phyloP scores from a whole-genome alignment of 345 rosid species.

The Anastatica hierochuntica region DNA sequence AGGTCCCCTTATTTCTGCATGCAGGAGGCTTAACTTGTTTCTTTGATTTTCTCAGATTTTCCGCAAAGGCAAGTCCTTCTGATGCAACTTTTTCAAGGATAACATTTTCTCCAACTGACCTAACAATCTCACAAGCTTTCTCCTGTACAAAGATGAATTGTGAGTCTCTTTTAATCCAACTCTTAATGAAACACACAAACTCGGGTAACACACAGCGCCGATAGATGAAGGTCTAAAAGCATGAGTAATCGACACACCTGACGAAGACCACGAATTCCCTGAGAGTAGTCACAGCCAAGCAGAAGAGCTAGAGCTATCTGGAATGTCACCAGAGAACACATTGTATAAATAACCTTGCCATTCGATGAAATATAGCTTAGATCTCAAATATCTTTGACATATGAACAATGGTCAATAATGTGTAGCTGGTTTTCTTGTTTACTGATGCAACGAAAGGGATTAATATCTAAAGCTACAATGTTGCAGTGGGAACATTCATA shows the following conservation, averaged over 20 bases:
- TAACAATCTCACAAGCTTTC: conserved; percentile 72
- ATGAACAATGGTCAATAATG: not conserved
- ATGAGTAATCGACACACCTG: conserved; percentile 39
- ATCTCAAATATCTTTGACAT: not conserved
- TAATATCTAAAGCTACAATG: conserved; percentile 1
- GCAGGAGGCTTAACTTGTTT: conserved; percentile 27
- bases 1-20: conserved; percentile 26
- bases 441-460: not conserved
- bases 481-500: not conserved
- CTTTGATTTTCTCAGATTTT: conserved; percentile 41
- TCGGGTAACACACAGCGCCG: not conserved
- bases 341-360: not conserved
- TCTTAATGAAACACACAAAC: not conserved
- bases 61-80: conserved; percentile 48
- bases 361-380: not conserved
- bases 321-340: not conserved
- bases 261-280: conserved; percentile 75
- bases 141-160: conserved; percentile 36
- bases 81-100: conserved; percentile 48
- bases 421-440: not conserved
- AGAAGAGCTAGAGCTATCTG: conserved; percentile 81
- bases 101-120: conserved; percentile 50
- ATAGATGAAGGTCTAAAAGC: conserved; percentile 5
- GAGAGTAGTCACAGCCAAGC: conserved; percentile 87
- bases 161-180: not conserved